Base-by-base conservation (phyloP, 192 early-diverging fungal species). In the Glomus cerebriforme region DNA sequence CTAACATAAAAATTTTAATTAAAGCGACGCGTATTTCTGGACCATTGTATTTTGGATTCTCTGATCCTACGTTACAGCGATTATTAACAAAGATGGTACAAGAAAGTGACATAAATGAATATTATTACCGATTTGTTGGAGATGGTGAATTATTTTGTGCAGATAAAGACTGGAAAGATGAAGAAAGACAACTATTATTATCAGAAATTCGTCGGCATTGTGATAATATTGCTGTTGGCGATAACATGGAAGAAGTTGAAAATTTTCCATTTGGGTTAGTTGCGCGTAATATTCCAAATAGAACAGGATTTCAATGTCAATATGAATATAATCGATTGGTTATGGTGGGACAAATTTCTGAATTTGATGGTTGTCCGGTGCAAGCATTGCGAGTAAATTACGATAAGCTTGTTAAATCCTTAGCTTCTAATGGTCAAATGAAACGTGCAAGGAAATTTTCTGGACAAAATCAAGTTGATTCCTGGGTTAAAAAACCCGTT, bases 21-120 rank as follows among this genome's bases (percentile, higher is more conserved):
- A 82, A 81, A 43, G 84, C 83, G 3, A 89, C 88, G 2, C 78
- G 88, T 66, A 85, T 89, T 26, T 88, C 87, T 69, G 88, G 88
- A 15, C 88, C 88, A 0, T 66, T 89, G 68, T 89, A 88, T 67
- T 88, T 83, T 81, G 88, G 88, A 5, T 89, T 89, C 49, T 89
- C 88, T 13, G 88, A 89, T 39, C 83, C 86, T 12, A 83, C 29
- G 13, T 64, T 64, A 29, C 62, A 64, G 17, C 62, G n/a, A 32
- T 64, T 64, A 26, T 31, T 64, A 31, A 64, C 62, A 64, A 64
- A 64, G 15, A 64, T 64, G 62, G 62, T 64, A 13, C 24, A 31
- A 64, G 62, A 64, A 3, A 64, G 29, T 64, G 62, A 64, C 29
- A 31, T 64, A 15, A 31, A 64, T 17, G 62, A 64, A 31, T 64